Evolutionary conservation across 306 rosid genomes (phyloP).

Genomic region (Sicyos baderoa): DNA sequence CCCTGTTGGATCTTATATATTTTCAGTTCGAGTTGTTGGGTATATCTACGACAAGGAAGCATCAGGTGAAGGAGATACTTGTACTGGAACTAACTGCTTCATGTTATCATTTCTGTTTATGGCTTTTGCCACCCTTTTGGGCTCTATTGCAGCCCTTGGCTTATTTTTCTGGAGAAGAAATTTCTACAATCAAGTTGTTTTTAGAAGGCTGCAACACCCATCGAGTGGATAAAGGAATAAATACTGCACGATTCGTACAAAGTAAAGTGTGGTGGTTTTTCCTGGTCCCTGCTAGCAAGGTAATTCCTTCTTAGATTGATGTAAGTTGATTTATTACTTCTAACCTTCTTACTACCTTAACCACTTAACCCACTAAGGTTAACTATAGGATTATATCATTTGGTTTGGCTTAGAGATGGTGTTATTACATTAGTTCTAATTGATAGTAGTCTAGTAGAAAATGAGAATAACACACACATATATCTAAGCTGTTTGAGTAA

Average conservation of each 20-base stretch:
- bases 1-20: slow-evolving; percentile 73
- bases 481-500: background rate
- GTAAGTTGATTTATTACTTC: background rate
- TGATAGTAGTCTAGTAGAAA: background rate
- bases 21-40: slow-evolving; percentile 71
- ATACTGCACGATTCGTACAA: background rate
- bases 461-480: too few relatives aligned
- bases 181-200: slow-evolving; percentile 33
- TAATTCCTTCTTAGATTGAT: background rate
- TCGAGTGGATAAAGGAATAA: slow-evolving; percentile 5
- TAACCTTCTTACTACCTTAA: too few relatives aligned
- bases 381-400: background rate
- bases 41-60: slow-evolving; percentile 67
- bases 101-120: slow-evolving; percentile 59
- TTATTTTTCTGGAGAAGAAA: slow-evolving; percentile 56
- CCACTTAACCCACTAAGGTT: too few relatives aligned
- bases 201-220: slow-evolving; percentile 5
- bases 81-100: slow-evolving; percentile 66
- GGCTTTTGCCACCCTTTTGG: slow-evolving; percentile 48
- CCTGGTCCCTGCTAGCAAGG: background rate
- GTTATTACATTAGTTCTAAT: background rate
- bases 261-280: background rate
- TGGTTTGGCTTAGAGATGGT: background rate
- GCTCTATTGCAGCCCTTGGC: slow-evolving; percentile 48
- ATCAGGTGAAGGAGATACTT: slow-evolving; percentile 29